A percentile compares a stretch with the other conserved stretches of the same genome.
These are phyloP conservation scores for Boletus barrowsii DNA, from an alignment of 768 basidiomycete genomes.

Conservation along the genomic window DNA sequence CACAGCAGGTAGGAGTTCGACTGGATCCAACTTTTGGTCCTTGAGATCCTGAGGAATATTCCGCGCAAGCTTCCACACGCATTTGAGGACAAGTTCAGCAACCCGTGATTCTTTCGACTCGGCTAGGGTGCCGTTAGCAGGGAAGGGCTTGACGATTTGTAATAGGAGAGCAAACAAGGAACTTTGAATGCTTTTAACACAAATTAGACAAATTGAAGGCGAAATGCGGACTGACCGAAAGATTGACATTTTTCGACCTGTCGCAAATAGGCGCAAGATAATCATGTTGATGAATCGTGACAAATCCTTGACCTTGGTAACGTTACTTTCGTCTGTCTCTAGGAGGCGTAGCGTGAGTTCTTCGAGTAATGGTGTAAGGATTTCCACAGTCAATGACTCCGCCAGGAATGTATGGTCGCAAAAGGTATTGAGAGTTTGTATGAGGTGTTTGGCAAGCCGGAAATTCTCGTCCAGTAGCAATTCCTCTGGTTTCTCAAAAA, in stretches of 20 bases:
- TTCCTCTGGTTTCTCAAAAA: slow-evolving; percentile 81
- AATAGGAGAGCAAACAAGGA: slow-evolving; percentile 78
- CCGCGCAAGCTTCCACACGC: slow-evolving; percentile 96
- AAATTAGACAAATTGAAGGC: not conserved
- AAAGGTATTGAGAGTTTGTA: slow-evolving; percentile 93
- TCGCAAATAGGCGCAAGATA: slow-evolving; percentile 88
- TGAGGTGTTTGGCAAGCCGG: slow-evolving; percentile 93
- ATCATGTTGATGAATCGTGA: slow-evolving; percentile 99
- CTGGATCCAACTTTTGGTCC: slow-evolving; percentile 76
- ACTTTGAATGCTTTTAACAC: slow-evolving; percentile 13
- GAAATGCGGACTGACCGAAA: slow-evolving; percentile 62
- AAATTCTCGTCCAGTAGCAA: slow-evolving; percentile 77
- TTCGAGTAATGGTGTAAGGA: slow-evolving; percentile 82
- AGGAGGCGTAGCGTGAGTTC: slow-evolving; percentile 89
- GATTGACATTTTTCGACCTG: slow-evolving; percentile 83
- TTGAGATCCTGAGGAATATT: slow-evolving; percentile 91
- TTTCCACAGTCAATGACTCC: slow-evolving; percentile 81
- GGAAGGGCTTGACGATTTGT: slow-evolving; percentile 82
- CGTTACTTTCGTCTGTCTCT: slow-evolving; percentile 85
- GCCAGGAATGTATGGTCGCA: slow-evolving; percentile 89
- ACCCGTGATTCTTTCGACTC: slow-evolving; percentile 85
- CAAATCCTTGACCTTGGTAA: slow-evolving; percentile 86
- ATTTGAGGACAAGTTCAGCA: slow-evolving; percentile 91
- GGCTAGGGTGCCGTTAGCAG: slow-evolving; percentile 61
- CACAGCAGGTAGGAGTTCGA: slow-evolving; percentile 86